Evolutionary conservation across 164 flowering plant genomes (phyloP), one percentile per base, ranked within the genome.

Genomic region (Magnolia officinalis): DNA sequence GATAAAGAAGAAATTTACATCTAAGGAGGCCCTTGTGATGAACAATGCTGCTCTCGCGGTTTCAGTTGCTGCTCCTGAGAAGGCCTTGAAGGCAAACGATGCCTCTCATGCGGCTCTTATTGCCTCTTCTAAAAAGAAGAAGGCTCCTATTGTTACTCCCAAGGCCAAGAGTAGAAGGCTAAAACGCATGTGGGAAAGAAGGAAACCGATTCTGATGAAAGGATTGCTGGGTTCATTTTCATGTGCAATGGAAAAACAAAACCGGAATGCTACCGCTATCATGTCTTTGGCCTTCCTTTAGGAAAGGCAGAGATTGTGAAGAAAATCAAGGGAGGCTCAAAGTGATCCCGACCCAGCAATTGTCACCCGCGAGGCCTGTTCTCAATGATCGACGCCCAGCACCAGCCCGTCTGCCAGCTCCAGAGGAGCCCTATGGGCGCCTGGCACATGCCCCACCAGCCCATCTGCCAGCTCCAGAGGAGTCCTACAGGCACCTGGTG

Each of bases 221-320:
- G 66, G 29, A n/a, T 66, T 65, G 58, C 75, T 50, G 79, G 76
- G 67, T 72, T 78, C 63, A 78, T 78, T 59, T 78, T 78, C 59
- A 78, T 78, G 67, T 78, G 80, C 67, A 78, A 68, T 51, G 67
- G 26, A 8, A 66, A 73, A 29, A 72, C 80, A 51, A 78, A 78
- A 67, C 72, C 67, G 1, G 80, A 78, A n/a, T 78, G 80, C 58
- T 78, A 51, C 45, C 71, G 65, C 18, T 67, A 65, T 31, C 80
- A 67, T 20, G 76, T 78, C 52, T 66, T 78, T 72, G 76, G 80
- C 49, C 72, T 78, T 52, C 80, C 76, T 55, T 8, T 13, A 19
- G 71, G 75, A 37, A 78, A 67, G 26, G 16, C 50, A 52, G 72
- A 73, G 31, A 20, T 66, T 31, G 80, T 78, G 67, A 58, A 50